Conservation (phyloP, 192 early-diverging fungal species). For the Podila horticola region DNA sequence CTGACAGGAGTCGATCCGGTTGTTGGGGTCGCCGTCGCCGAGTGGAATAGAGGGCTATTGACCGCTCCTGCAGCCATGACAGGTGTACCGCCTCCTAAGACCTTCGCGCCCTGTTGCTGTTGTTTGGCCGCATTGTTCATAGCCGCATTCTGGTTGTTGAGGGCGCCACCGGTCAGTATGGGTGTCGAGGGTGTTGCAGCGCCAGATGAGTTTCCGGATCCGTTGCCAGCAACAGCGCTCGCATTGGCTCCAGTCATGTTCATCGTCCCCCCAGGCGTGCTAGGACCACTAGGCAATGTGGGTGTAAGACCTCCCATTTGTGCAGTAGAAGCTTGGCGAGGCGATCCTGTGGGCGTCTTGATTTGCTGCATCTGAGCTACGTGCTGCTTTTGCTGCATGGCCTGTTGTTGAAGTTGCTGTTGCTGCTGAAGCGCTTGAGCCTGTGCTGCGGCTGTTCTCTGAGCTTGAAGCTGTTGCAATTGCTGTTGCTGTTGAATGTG, state of each 20-base stretch:
- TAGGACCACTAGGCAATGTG: constrained; percentile 44
- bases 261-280: constrained; percentile 40
- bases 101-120: constrained; percentile 7
- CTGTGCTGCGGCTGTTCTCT: constrained; percentile 10
- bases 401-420: constrained; percentile 36
- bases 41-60: constrained; percentile 41
- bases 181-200: constrained; percentile 48
- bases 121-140: constrained; percentile 3
- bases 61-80: constrained; percentile 37
- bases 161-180: constrained; percentile 18
- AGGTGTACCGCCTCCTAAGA: constrained; percentile 25
- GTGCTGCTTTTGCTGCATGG: constrained; percentile 44
- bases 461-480: constrained; percentile 8
- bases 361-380: constrained; percentile 45
- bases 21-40: constrained; percentile 16
- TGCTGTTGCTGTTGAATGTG: constrained; percentile 23
- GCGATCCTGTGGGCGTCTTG: constrained; percentile 50
- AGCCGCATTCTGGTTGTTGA: constrained; percentile 2
- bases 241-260: constrained; percentile 15
- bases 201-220: constrained; percentile 46
- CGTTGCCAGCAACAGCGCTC: constrained; percentile 21
- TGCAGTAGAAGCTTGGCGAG: constrained; percentile 47
- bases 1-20: constrained; percentile 22
- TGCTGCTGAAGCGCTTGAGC: constrained; percentile 25
- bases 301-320: constrained; percentile 49